A percentile compares a stretch with the other conserved stretches of the same genome.
Evolutionary conservation across 768 basidiomycete species (phyloP).

Genomic region (Gymnopilus junonius): DNA sequence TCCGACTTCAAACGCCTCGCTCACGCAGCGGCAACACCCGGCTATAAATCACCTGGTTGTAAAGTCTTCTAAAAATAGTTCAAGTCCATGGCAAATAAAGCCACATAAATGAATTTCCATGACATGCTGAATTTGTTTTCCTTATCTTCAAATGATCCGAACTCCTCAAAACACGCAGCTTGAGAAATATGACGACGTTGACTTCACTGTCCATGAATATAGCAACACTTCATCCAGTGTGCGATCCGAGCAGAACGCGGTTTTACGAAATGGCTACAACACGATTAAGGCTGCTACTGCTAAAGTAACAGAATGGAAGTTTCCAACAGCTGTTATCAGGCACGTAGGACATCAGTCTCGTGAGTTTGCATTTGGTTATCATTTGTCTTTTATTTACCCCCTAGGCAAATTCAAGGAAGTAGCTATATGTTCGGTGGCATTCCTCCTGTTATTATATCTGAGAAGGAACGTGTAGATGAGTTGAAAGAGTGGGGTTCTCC

Average conservation of each 20-base stretch:
- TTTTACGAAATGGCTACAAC: not conserved
- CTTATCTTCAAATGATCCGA: not conserved
- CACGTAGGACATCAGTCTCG: not conserved
- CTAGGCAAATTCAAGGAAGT: not conserved
- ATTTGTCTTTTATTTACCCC: not conserved
- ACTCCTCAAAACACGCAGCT: not conserved
- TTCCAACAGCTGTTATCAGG: not conserved
- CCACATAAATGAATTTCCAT: not conserved
- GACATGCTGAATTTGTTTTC: not conserved
- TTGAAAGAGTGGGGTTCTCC: conserved; percentile 45
- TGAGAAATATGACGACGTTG: not conserved
- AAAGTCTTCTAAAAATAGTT: not conserved
- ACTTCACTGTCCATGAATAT: conserved; percentile 14
- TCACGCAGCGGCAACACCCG: no score
- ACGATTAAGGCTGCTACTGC: not conserved
- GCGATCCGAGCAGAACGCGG: not conserved
- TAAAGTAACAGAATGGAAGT: not conserved
- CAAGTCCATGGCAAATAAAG: not conserved
- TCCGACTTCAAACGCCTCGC: no score
- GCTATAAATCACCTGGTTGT: no score
- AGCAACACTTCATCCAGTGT: not conserved
- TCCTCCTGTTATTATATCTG: not conserved
- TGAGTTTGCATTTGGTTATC: not conserved
- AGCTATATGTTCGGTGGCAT: not conserved
- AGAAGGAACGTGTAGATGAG: not conserved